Evolutionary conservation across 2,329 filamentous ascomycete genomes (phyloP).

Genomic region (Epichloe bromicola): DNA sequence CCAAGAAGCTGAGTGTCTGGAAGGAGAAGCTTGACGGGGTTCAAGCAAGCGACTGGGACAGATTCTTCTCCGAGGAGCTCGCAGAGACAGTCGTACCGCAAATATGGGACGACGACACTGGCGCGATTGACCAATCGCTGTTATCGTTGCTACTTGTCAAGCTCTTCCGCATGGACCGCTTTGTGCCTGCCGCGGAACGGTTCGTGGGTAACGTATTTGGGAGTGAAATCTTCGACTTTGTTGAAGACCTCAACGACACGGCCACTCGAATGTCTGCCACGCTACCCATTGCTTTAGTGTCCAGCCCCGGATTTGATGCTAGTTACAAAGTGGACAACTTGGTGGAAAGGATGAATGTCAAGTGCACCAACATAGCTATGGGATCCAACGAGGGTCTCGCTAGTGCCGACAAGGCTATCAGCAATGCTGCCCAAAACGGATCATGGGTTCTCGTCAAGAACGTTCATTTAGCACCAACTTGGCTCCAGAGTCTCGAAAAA

Average conservation of each 20-base stretch:
- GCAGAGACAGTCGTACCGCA: slow-evolving; percentile 74
- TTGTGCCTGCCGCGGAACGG: slow-evolving; percentile 84
- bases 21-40: slow-evolving; percentile 57
- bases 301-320: slow-evolving; percentile 91
- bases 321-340: slow-evolving; percentile 97
- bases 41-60: slow-evolving; percentile 55
- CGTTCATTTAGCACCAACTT: slow-evolving; percentile 88
- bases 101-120: slow-evolving; percentile 52
- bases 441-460: slow-evolving; percentile 99
- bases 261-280: slow-evolving; percentile 73
- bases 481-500: slow-evolving; percentile 96
- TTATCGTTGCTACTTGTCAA: slow-evolving; percentile 83
- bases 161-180: slow-evolving; percentile 86
- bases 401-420: slow-evolving; percentile 90
- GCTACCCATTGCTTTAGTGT: slow-evolving; percentile 81
- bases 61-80: slow-evolving; percentile 73
- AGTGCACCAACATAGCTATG: slow-evolving; percentile 97
- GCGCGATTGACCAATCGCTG: slow-evolving; percentile 62
- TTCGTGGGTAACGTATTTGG: slow-evolving; percentile 84
- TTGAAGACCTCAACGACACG: slow-evolving; percentile 74
- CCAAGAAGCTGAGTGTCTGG: slow-evolving; percentile 57
- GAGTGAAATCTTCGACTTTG: slow-evolving; percentile 64
- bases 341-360: slow-evolving; percentile 69
- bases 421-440: slow-evolving; percentile 78
- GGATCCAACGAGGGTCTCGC: slow-evolving; percentile 90